Evolutionary conservation across 1,284 basidiomycete genomes (phyloP), one percentile per base, ranked within the genome.

Genomic region (Pholiota adiposa): DNA sequence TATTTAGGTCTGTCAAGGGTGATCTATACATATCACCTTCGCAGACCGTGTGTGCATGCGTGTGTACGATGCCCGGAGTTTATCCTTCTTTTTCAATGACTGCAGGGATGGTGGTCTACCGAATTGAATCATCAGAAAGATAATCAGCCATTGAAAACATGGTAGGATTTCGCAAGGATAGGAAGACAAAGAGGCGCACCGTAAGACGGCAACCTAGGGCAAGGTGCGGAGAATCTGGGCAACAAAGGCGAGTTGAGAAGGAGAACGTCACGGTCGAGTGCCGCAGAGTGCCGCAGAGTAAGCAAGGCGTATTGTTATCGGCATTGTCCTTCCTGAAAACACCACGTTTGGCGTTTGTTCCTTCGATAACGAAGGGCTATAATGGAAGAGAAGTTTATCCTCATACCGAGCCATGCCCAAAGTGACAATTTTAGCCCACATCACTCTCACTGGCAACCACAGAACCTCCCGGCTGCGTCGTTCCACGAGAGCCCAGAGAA

Each of bases 21-120:
- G 11, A 27, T 44, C 44, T 46, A 46, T 46, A 27, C 44, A 46
- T 46, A 46, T 46, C 44, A 46, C 44, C 44, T 46, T 46, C 44
- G 9, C 44, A 46, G 44, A 12, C 43, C 44, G 23, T 46, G 4
- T 11, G 29, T 31, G 11, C 29, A n/a, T 31, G 29, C 11, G 29
- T 4, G 4, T 4, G 29, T 46, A 12, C 44, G 23, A 46, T 14
- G 11, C 23, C 44, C 44, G 44, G 27, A 46, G 44, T 25, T 46
- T 27, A 25, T 27, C 43, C 43, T 16, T 23, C 6, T 27, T 46
- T 16, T 27, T 23, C 44, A 25, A 23, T 29, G 25, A 21, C 27
- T 16, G 25, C 43, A 46, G 43, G 43, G 43, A 23, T 46, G 44
- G 27, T 46, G 9, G 14, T 38, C 14, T n/a, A 21, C 40, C 11